Conservation (phyloP, 805 yeast genomes). For the Candida peoriensis region DNA sequence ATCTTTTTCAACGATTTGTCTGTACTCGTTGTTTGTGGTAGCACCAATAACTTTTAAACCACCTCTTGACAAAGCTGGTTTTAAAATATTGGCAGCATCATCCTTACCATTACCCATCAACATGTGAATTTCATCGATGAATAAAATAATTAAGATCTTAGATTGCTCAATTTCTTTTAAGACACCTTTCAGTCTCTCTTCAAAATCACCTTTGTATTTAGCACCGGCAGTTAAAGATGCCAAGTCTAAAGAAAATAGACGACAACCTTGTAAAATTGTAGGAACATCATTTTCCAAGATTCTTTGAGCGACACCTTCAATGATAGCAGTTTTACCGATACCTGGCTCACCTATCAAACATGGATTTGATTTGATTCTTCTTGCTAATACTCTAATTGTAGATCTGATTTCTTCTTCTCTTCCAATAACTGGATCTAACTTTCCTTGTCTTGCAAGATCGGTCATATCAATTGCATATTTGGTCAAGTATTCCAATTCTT, state of each 20-base stretch:
- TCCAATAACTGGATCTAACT: slow-evolving; percentile 96
- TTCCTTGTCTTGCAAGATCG: slow-evolving; percentile 88
- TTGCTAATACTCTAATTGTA: slow-evolving; percentile 90
- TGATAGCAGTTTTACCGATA: slow-evolving; percentile 97
- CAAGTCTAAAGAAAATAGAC: slow-evolving; percentile 81
- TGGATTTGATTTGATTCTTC: slow-evolving; percentile 95
- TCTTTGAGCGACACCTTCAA: slow-evolving; percentile 98
- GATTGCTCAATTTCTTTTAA: slow-evolving; percentile 89
- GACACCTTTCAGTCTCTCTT: slow-evolving; percentile 96
- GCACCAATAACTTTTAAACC: slow-evolving; percentile 97
- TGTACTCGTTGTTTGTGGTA: slow-evolving; percentile 90
- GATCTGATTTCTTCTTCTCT: slow-evolving; percentile 98
- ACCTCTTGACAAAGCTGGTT: slow-evolving; percentile 97
- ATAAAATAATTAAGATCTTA: slow-evolving; percentile 77
- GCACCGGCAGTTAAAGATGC: slow-evolving; percentile 99
- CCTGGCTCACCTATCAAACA: slow-evolving; percentile 98
- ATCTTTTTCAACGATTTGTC: slow-evolving; percentile 89
- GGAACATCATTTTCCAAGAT: slow-evolving; percentile 96
- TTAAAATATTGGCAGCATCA: slow-evolving; percentile 93
- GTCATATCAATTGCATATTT: slow-evolving; percentile 95
- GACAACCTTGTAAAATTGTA: slow-evolving; percentile 71
- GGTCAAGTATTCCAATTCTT: slow-evolving; percentile 72
- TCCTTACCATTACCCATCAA: slow-evolving; percentile 98
- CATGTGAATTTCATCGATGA: slow-evolving; percentile 98
- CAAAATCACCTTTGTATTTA: slow-evolving; percentile 97